phyloP scores from a whole-genome alignment of 2,329 filamentous ascomycete genomes.

The Aspergillus tanneri region DNA sequence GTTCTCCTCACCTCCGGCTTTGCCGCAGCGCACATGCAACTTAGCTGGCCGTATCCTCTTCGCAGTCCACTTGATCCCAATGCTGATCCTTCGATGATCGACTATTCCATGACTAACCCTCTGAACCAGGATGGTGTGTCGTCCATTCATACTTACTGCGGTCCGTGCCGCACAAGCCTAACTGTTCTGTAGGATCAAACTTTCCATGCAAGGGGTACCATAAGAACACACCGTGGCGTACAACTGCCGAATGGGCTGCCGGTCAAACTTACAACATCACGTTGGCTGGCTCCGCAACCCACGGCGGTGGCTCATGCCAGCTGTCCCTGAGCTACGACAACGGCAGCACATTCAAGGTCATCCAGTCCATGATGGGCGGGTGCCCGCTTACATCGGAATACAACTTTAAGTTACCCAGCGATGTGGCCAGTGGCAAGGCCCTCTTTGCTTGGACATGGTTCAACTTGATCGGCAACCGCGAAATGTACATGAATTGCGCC shows the following conservation, averaged over 20 bases:
- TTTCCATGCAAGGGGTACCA: conserved; percentile 72
- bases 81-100: conserved; percentile 47
- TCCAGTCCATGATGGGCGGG: conserved; percentile 58
- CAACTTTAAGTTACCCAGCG: conserved; percentile 62
- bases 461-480: conserved; percentile 69
- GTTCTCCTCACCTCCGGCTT: background rate
- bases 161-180: background rate
- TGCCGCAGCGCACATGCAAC: conserved; percentile 49
- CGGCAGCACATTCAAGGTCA: conserved; percentile 65
- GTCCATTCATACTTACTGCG: background rate
- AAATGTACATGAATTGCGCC: conserved; percentile 82
- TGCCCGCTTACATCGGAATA: conserved; percentile 53
- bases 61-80: conserved; percentile 46
- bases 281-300: conserved; percentile 58
- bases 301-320: conserved; percentile 71
- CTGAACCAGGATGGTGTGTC: conserved; percentile 47
- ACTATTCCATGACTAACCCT: conserved; percentile 68
- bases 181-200: conserved; percentile 47
- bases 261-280: conserved; percentile 62
- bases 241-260: conserved; percentile 59
- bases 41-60: conserved; percentile 52
- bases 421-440: conserved; percentile 57
- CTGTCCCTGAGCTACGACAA: conserved; percentile 69
- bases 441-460: conserved; percentile 73
- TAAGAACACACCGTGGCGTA: conserved; percentile 44